A percentile compares a stretch with the other conserved stretches of the same genome.
Evolutionary conservation across 192 early-diverging fungal species (phyloP).

Genomic region (Coemansia sp.): DNA sequence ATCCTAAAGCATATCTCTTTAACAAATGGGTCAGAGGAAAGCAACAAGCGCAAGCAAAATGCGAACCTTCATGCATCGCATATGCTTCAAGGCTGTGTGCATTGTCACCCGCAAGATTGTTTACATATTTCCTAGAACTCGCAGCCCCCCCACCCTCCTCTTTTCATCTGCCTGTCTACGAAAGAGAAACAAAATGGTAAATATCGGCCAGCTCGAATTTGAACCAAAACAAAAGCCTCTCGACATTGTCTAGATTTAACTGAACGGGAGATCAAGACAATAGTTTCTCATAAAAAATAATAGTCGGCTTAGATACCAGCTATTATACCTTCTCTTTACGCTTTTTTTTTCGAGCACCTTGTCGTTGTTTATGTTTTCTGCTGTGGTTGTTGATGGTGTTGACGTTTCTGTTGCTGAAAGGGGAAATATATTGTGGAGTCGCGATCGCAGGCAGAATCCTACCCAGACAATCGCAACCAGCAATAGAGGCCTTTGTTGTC

Average conservation of each 20-base stretch:
- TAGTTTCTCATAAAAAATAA: background rate
- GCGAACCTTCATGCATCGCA: background rate
- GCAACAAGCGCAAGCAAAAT: background rate
- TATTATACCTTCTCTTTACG: background rate
- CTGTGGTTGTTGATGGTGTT: background rate
- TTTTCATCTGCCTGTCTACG: background rate
- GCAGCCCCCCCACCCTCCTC: background rate
- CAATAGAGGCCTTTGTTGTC: background rate
- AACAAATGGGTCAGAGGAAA: background rate
- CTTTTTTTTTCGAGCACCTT: background rate
- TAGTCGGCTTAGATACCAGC: background rate
- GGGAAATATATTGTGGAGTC: slow-evolving; percentile 1
- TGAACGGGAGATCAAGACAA: background rate
- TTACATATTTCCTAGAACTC: background rate
- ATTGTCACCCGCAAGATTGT: background rate
- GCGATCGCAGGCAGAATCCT: background rate
- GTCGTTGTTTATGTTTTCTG: background rate
- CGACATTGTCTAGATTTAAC: background rate
- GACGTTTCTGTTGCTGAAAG: background rate
- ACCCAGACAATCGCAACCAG: background rate
- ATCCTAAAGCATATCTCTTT: background rate
- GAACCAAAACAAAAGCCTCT: background rate
- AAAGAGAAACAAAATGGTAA: background rate
- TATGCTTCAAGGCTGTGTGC: background rate
- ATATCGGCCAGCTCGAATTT: background rate